Conservation (phyloP, 2,329 filamentous ascomycete genomes). For the Rhinocladiella mackenziei region DNA sequence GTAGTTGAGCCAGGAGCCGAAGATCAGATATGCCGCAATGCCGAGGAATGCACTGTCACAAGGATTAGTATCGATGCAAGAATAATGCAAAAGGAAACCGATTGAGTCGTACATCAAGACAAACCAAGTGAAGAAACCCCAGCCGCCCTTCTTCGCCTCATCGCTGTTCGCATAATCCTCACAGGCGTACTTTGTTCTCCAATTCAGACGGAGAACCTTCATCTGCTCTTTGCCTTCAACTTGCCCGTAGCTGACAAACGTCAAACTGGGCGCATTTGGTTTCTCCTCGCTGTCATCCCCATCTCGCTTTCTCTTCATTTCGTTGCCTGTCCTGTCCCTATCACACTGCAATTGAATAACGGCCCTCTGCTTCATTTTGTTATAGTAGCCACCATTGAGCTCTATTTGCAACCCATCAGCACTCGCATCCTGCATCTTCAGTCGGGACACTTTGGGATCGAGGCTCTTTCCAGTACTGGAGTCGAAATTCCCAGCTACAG, state of each 20-base stretch:
- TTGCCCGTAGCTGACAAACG: constrained; percentile 69
- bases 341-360: constrained; percentile 86
- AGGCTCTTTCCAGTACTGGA: constrained; percentile 51
- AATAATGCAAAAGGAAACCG: not conserved
- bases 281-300: constrained; percentile 32
- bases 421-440: constrained; percentile 62
- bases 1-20: constrained; percentile 98
- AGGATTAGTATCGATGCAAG: constrained; percentile 27
- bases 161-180: constrained; percentile 53
- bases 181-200: constrained; percentile 85
- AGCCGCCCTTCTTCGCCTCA: constrained; percentile 50
- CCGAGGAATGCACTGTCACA: constrained; percentile 71
- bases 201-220: constrained; percentile 69
- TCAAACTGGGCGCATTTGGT: constrained; percentile 54
- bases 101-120: constrained; percentile 70
- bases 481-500: constrained; percentile 33
- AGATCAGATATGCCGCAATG: constrained; percentile 87
- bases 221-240: constrained; percentile 43
- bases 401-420: constrained; percentile 70
- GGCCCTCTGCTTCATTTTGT: constrained; percentile 61
- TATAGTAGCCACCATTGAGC: constrained; percentile 56
- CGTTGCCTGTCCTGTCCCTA: constrained; percentile 64
- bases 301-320: constrained; percentile 28
- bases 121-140: constrained; percentile 98
- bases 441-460: constrained; percentile 61